Evolutionary conservation across 208 protist genomes (phyloP).

Genomic region (Leishmania gerbilli): DNA sequence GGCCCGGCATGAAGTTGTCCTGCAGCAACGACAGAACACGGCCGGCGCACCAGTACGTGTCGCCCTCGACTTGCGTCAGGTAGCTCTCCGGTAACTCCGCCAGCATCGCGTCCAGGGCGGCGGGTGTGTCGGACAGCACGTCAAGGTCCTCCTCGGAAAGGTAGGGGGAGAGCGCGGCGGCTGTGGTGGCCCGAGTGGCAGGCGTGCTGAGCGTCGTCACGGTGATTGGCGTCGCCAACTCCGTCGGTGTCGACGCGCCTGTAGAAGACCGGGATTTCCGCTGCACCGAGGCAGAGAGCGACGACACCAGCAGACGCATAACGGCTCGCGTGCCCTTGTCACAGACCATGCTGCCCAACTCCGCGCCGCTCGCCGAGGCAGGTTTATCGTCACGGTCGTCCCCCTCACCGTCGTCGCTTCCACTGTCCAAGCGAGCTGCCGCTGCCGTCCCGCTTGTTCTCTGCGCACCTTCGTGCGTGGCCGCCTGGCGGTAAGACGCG

Average conservation of each 20-base stretch:
- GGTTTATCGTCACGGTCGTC: not conserved
- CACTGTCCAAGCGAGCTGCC: not conserved
- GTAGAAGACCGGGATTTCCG: not conserved
- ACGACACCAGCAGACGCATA: slow-evolving; percentile 24
- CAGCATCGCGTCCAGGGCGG: slow-evolving; percentile 39
- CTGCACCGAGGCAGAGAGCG: not conserved
- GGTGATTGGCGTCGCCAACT: not conserved
- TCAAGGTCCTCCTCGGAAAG: slow-evolving; percentile 22
- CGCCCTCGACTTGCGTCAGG: slow-evolving; percentile 86
- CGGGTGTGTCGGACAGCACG: slow-evolving; percentile 12
- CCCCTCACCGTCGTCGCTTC: not conserved
- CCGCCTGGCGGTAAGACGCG: not conserved
- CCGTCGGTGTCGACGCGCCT: not conserved
- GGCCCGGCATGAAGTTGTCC: slow-evolving; percentile 89
- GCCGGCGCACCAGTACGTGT: slow-evolving; percentile 91
- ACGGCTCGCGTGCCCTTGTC: slow-evolving; percentile 20
- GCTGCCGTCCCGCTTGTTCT: not conserved
- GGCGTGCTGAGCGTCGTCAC: not conserved
- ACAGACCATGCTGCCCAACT: not conserved
- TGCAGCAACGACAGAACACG: slow-evolving; percentile 88
- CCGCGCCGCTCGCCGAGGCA: not conserved
- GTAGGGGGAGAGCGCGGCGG: slow-evolving; percentile 9
- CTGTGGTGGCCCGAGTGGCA: not conserved
- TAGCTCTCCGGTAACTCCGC: slow-evolving; percentile 15
- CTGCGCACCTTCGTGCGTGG: not conserved